Percentiles rank a stretch among this genome's conserved stretches.
phyloP scores from a whole-genome alignment of 768 basidiomycete genomes.

The Russula emetica region DNA sequence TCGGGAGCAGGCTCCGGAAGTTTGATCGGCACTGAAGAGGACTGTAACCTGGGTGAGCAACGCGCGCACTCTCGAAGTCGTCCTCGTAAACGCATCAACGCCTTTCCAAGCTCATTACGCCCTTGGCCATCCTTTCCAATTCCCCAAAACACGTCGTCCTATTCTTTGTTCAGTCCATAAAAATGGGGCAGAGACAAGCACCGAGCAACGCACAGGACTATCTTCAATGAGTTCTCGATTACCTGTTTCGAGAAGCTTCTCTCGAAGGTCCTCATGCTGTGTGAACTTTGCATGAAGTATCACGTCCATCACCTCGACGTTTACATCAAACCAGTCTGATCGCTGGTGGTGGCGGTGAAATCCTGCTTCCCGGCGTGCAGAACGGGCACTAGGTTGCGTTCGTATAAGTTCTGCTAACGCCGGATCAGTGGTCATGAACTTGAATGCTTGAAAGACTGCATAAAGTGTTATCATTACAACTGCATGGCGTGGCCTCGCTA shows the following conservation, averaged over 20 bases:
- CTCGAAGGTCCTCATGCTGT: conserved; percentile 38
- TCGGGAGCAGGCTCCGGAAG: background rate
- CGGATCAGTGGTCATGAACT: conserved; percentile 17
- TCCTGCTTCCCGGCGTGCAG: conserved; percentile 21
- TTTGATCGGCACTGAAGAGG: background rate
- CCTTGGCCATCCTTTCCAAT: conserved; percentile 39
- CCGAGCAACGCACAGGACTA: conserved; percentile 29
- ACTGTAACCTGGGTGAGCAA: background rate
- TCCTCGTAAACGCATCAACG: conserved; percentile 38
- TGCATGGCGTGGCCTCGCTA: background rate
- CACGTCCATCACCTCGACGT: conserved; percentile 36
- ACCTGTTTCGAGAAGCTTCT: conserved; percentile 38
- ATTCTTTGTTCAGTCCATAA: conserved; percentile 26
- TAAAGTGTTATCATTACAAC: background rate
- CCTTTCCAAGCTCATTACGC: conserved; percentile 41
- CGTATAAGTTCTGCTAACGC: conserved; percentile 20
- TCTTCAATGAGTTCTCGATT: conserved; percentile 39
- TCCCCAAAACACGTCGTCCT: conserved; percentile 43
- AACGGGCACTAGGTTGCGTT: conserved; percentile 22
- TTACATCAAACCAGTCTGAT: conserved; percentile 26
- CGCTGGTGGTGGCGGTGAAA: conserved; percentile 18
- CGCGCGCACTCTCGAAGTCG: conserved; percentile 24
- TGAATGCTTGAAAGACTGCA: conserved; percentile 26
- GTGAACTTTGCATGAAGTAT: conserved; percentile 42
- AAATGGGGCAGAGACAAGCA: conserved; percentile 27